Conservation (phyloP, 2,329 filamentous ascomycete genomes). For the Aspergillus pseudotamarii region DNA sequence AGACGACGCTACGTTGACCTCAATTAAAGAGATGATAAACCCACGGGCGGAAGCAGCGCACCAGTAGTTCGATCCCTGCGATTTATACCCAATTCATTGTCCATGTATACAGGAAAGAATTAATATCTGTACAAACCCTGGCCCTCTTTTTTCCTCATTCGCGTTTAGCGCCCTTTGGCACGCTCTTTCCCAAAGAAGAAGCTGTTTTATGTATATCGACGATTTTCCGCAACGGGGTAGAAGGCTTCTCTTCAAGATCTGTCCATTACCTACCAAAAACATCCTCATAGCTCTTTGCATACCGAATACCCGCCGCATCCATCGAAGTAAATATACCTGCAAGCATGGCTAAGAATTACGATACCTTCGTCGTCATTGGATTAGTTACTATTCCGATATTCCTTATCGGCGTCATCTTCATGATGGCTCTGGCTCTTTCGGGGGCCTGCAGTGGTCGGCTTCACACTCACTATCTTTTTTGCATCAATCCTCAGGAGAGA, state of each 20-base stretch:
- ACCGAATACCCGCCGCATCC: neutral
- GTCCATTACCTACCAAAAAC: neutral
- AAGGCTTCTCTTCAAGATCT: neutral
- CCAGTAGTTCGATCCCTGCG: slow-evolving; percentile 18
- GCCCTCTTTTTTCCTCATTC: neutral
- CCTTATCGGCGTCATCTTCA: slow-evolving; percentile 44
- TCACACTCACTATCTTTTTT: slow-evolving; percentile 18
- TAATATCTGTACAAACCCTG: neutral
- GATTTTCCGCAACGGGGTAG: neutral
- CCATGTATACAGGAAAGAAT: neutral
- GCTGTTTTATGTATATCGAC: neutral
- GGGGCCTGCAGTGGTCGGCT: slow-evolving; percentile 33
- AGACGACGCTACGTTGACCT: slow-evolving; percentile 35
- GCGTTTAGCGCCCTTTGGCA: neutral
- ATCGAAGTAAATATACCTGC: slow-evolving; percentile 31
- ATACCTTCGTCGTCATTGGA: slow-evolving; percentile 44
- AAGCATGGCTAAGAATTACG: slow-evolving; percentile 32
- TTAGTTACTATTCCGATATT: slow-evolving; percentile 53
- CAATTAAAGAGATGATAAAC: slow-evolving; percentile 41
- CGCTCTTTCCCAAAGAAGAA: neutral
- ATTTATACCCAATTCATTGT: slow-evolving; percentile 13
- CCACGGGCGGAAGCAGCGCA: slow-evolving; percentile 28
- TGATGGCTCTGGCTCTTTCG: slow-evolving; percentile 42
- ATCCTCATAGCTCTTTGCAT: slow-evolving; percentile 8
- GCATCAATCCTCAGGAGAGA: slow-evolving; percentile 21